A percentile compares a stretch with the other conserved stretches of the same genome.
phyloP scores from a whole-genome alignment of 192 early-diverging fungal species.

The Coemansia sp. region DNA sequence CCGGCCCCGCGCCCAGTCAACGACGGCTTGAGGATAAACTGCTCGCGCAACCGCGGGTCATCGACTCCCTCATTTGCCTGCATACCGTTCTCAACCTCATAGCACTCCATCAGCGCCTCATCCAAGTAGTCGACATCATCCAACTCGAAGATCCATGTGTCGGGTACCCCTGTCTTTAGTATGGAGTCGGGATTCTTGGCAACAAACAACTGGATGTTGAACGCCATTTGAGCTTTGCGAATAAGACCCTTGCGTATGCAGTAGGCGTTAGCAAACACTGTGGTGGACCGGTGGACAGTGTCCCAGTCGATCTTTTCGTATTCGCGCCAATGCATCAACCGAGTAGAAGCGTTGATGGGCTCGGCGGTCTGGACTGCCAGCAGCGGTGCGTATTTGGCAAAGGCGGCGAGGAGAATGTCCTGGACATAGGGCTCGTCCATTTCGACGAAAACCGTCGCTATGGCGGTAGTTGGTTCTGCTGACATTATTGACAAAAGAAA shows the following conservation, averaged over 20 bases:
- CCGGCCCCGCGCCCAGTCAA: slow-evolving; percentile 66
- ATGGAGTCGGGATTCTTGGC: slow-evolving; percentile 62
- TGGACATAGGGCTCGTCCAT: slow-evolving; percentile 60
- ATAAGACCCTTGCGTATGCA: slow-evolving; percentile 72
- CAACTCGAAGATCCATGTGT: slow-evolving; percentile 68
- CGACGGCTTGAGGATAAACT: slow-evolving; percentile 70
- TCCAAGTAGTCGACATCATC: slow-evolving; percentile 69
- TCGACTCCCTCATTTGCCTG: slow-evolving; percentile 48
- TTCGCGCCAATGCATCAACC: slow-evolving; percentile 64
- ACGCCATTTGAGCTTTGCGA: slow-evolving; percentile 70
- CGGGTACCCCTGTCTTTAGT: slow-evolving; percentile 58
- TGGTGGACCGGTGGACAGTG: slow-evolving; percentile 35
- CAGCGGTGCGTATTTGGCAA: slow-evolving; percentile 27
- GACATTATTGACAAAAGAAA: slow-evolving; percentile 9
- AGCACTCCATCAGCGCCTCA: slow-evolving; percentile 70
- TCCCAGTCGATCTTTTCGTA: slow-evolving; percentile 69
- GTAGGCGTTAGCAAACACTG: slow-evolving; percentile 59
- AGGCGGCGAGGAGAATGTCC: slow-evolving; percentile 25
- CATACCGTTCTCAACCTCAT: slow-evolving; percentile 64
- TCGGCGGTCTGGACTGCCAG: slow-evolving; percentile 8
- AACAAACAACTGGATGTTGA: slow-evolving; percentile 61
- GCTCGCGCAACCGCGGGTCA: slow-evolving; percentile 27
- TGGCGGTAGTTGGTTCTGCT: background rate
- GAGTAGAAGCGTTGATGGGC: background rate
- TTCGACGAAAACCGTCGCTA: slow-evolving; percentile 42